These are phyloP conservation scores for Ananas comosus DNA, from an alignment of 176 grass and related monocot genomes.

Conservation along the genomic window DNA sequence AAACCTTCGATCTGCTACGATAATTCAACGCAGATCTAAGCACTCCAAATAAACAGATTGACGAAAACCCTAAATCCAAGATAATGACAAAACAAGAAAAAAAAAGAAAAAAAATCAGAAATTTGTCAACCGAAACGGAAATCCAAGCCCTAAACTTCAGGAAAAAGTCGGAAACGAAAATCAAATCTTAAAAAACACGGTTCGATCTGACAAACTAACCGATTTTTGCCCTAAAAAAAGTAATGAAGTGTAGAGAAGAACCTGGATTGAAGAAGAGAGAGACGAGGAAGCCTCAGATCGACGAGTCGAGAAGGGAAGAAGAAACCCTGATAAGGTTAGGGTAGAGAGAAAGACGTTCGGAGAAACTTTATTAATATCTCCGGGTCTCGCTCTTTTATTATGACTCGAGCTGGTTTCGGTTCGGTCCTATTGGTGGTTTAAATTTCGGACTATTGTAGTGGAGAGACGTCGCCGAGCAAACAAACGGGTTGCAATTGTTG, in stretches of 20 bases:
- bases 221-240: not conserved
- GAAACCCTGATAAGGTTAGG: not conserved
- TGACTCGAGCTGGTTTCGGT: not conserved
- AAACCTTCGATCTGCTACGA: not conserved
- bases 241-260: not conserved
- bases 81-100: not conserved
- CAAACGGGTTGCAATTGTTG: no score
- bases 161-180: not conserved
- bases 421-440: no score
- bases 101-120: not conserved
- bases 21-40: constrained; percentile 7
- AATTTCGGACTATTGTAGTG: no score
- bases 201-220: not conserved
- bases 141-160: not conserved
- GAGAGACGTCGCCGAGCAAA: no score
- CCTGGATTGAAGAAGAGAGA: not conserved
- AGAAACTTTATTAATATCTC: not conserved
- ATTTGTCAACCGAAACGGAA: not conserved
- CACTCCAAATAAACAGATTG: not conserved
- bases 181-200: not conserved
- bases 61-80: not conserved
- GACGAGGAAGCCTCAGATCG: not conserved
- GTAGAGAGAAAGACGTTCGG: not conserved
- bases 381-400: not conserved
- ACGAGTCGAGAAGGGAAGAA: not conserved